Base-by-base conservation (phyloP, 2,329 filamentous ascomycete genomes). In the Coniochaeta sp. region DNA sequence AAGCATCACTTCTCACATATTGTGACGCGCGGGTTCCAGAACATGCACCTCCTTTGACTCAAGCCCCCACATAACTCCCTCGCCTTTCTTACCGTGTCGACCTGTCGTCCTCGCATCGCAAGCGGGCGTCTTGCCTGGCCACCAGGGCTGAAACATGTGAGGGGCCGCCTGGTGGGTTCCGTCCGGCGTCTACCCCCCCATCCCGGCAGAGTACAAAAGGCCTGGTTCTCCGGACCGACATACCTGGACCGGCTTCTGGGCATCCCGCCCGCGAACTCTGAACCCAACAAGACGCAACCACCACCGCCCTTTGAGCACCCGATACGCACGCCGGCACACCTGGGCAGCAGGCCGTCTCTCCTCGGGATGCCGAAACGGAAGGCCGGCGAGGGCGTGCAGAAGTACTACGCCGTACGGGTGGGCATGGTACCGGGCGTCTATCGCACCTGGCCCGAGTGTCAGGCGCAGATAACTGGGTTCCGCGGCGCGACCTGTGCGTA, bases 401-500 rank as follows among this genome's bases (percentile, higher is more conserved):
- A 87, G 66, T 89, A 78, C 69, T 89, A 89, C 68, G 86, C 82
- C 24, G 86, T 89, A 32, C 78, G 79, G 50, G 77, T 74, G 42
- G 86, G 86, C 17, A 75, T 78, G 62, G 73, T 70, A 14, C 83
- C 84, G 0, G 85, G 86, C 8, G 81, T 89, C n/a, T 89, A 88
- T 69, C 71, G 77, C 60, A 81, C 74, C 2, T 89, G 85, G 78
- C 68, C 76, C n/a, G 82, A 87, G 58, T 88, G 86, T 66, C 77
- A 85, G 70, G 73, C 76, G 60, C 83, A 87, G 69, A 88, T 81
- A 40, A 76, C 79, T 0, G 84, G 85, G 1, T 87, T 81, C 70
- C 78, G 75, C 68, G 87, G 87, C 22, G 88, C 89, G 60, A 74
- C 82, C 38, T 91, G 89, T 91, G 77, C 73, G 88, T 83, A 50